phyloP scores from a whole-genome alignment of 257 asterid species.

The Lycium barbarum region DNA sequence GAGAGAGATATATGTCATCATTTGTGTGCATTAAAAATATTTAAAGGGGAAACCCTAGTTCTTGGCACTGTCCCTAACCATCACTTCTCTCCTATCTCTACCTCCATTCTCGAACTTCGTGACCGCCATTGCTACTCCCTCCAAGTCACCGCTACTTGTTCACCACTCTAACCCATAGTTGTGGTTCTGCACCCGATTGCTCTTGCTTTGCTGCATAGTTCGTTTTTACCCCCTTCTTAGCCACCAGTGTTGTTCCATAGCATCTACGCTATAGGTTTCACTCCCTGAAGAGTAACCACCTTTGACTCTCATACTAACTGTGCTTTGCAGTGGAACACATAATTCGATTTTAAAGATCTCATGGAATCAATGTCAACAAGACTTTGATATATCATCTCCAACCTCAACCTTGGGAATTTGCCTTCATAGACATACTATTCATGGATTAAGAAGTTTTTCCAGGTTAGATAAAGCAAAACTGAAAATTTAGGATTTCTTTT shows the following conservation, averaged over 20 bases:
- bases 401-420: slow-evolving; percentile 8
- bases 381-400: slow-evolving; percentile 1
- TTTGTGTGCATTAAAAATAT: slow-evolving; percentile 3
- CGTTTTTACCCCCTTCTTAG: not conserved
- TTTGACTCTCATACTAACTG: not conserved
- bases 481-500: not conserved
- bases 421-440: not conserved
- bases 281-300: not conserved
- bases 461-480: slow-evolving; percentile 14
- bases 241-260: slow-evolving; percentile 14
- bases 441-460: not conserved
- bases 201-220: not conserved
- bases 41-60: not conserved
- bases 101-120: not conserved
- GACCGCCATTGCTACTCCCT: not conserved
- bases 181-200: not conserved
- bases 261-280: not conserved
- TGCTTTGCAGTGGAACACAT: slow-evolving; percentile 10
- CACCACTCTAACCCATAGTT: not conserved
- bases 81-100: not conserved
- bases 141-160: not conserved
- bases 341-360: not conserved
- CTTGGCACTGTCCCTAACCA: not conserved
- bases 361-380: slow-evolving; percentile 4
- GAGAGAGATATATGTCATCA: not conserved